These are phyloP conservation scores for Aspergillus panamensis DNA, from an alignment of 495 filamentous ascomycete species.

Conservation along the genomic window DNA sequence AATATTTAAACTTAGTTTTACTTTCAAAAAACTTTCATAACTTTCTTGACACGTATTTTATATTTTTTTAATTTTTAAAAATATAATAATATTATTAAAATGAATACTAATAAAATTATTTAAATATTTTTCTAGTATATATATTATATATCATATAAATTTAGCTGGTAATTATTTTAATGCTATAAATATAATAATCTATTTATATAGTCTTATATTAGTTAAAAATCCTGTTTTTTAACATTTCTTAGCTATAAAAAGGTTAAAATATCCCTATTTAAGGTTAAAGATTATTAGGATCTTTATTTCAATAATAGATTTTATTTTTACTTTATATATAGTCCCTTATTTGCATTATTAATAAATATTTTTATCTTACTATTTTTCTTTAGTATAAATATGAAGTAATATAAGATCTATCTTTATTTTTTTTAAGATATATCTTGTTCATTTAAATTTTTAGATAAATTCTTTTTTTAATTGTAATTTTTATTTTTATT, in stretches of 20 bases:
- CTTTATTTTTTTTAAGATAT: conserved; percentile 8
- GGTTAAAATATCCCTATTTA: conserved; percentile 7
- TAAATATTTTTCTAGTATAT: background rate
- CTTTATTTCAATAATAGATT: conserved; percentile 1
- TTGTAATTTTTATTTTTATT: background rate
- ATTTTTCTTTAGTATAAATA: no score
- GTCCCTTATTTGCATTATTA: conserved; percentile 7
- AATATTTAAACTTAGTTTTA: background rate
- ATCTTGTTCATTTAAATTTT: background rate
- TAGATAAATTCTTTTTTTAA: background rate
- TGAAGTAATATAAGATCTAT: background rate
- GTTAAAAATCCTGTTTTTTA: conserved; percentile 5
- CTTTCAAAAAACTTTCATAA: conserved; percentile 2
- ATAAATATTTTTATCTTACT: background rate
- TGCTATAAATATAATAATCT: conserved; percentile 1
- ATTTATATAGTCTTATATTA: conserved; percentile 2
- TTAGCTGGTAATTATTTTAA: background rate
- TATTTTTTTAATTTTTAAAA: background rate
- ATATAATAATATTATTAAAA: background rate
- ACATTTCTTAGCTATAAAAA: conserved; percentile 9
- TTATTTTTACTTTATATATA: conserved; percentile 11
- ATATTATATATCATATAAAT: background rate
- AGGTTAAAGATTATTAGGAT: conserved; percentile 6
- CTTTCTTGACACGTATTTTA: background rate
- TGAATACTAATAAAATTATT: background rate